phyloP scores from a whole-genome alignment of 805 yeast genomes.

The Lipomyces spencermartinsiae region DNA sequence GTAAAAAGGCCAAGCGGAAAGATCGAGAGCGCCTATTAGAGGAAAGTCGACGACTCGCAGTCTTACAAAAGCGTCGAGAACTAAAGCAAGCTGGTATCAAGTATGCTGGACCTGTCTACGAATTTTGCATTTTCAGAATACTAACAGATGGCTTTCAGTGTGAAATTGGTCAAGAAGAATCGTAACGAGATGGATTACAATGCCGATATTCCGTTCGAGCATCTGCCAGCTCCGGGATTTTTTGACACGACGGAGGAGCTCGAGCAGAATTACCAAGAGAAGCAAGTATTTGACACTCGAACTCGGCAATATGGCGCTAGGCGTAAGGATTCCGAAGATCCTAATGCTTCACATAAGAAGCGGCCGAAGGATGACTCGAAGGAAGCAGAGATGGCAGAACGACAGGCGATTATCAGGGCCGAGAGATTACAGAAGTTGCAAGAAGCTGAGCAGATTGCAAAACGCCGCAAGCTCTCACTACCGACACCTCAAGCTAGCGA shows the following conservation, averaged over 20 bases:
- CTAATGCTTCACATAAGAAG: constrained; percentile 37
- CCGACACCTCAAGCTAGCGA: constrained; percentile 48
- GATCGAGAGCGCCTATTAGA: constrained; percentile 82
- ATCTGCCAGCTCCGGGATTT: constrained; percentile 67
- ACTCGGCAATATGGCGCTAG: constrained; percentile 33
- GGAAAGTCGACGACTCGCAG: constrained; percentile 76
- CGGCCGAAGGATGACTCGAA: constrained; percentile 27
- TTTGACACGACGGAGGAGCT: constrained; percentile 73
- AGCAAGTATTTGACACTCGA: constrained; percentile 51
- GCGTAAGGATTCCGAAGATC: constrained; percentile 37
- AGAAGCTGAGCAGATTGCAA: constrained; percentile 45
- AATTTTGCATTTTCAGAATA: constrained; percentile 51
- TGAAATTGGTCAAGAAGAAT: constrained; percentile 52
- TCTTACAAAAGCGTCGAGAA: constrained; percentile 79
- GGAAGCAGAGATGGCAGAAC: constrained; percentile 40
- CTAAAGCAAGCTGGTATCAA: constrained; percentile 73
- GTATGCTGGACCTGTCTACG: neutral
- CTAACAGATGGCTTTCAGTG: constrained; percentile 42
- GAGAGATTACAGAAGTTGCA: constrained; percentile 44
- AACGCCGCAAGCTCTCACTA: constrained; percentile 50
- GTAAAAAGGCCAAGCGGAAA: constrained; percentile 91
- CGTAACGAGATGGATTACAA: constrained; percentile 78
- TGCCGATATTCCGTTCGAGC: constrained; percentile 81
- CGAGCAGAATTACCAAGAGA: constrained; percentile 48
- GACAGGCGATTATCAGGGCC: constrained; percentile 40